phyloP scores from a whole-genome alignment of 306 rosid genomes.

The Canavalia gladiata region DNA sequence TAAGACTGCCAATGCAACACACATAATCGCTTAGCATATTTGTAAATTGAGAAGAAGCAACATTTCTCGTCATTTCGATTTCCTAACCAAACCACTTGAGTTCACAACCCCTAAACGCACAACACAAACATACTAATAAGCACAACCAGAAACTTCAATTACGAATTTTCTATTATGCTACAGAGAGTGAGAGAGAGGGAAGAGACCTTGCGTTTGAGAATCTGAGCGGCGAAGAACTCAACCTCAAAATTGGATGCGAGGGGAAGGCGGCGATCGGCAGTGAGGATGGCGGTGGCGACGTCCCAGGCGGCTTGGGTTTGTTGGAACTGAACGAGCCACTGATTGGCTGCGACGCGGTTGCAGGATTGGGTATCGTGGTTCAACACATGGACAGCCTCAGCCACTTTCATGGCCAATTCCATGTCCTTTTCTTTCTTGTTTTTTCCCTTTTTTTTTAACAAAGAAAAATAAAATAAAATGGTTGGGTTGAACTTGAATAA shows the following conservation, averaged over 20 bases:
- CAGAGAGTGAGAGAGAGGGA: background rate
- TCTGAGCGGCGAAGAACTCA: constrained; percentile 98
- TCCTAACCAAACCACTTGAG: background rate
- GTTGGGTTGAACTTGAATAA: background rate
- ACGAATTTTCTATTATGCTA: background rate
- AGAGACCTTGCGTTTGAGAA: constrained; percentile 91
- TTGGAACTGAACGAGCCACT: constrained; percentile 98
- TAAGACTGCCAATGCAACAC: background rate
- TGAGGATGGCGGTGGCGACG: constrained; percentile 90
- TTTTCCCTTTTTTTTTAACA: background rate
- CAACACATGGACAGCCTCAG: constrained; percentile 89
- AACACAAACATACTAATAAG: background rate
- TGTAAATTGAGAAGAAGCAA: background rate
- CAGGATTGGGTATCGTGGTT: constrained; percentile 90
- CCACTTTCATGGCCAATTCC: constrained; percentile 88
- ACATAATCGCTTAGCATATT: background rate
- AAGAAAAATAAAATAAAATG: background rate
- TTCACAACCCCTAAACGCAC: background rate
- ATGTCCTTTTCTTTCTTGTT: constrained; percentile 17
- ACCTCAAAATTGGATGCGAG: constrained; percentile 74
- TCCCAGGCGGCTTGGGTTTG: constrained; percentile 97
- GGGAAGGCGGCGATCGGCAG: constrained; percentile 64
- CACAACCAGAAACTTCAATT: background rate
- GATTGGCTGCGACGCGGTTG: constrained; percentile 99
- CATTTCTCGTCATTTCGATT: background rate